phyloP scores from a whole-genome alignment of 805 yeast genomes.

The Nakazawaea ernobii region DNA sequence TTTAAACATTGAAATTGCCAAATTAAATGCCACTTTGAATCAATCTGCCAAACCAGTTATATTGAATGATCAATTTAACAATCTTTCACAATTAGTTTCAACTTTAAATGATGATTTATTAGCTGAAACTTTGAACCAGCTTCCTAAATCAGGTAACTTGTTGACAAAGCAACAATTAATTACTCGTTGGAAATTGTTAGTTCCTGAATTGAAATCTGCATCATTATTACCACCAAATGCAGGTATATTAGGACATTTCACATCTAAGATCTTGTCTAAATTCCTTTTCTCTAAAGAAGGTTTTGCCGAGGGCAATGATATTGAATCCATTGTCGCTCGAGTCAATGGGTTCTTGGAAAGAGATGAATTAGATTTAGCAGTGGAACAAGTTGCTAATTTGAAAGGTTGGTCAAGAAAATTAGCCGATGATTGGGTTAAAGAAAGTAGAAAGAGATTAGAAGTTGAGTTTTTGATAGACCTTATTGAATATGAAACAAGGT shows the following conservation, averaged over 20 bases:
- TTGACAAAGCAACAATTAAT: slow-evolving; percentile 73
- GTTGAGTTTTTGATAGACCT: slow-evolving; percentile 72
- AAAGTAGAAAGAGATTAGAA: slow-evolving; percentile 86
- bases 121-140: slow-evolving; percentile 35
- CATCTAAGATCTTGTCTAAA: slow-evolving; percentile 72
- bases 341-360: slow-evolving; percentile 69
- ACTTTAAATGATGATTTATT: slow-evolving; percentile 30
- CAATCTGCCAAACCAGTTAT: slow-evolving; percentile 32
- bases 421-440: slow-evolving; percentile 87
- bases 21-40: slow-evolving; percentile 34
- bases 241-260: slow-evolving; percentile 86
- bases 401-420: slow-evolving; percentile 91
- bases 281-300: slow-evolving; percentile 77
- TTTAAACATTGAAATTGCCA: slow-evolving; percentile 38
- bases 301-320: slow-evolving; percentile 60
- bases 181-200: slow-evolving; percentile 72
- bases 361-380: slow-evolving; percentile 81
- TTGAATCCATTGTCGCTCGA: slow-evolving; percentile 84
- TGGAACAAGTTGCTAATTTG: slow-evolving; percentile 83
- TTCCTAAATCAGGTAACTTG: slow-evolving; percentile 53
- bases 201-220: slow-evolving; percentile 83
- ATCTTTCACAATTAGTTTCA: slow-evolving; percentile 44
- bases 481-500: slow-evolving; percentile 60
- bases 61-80: slow-evolving; percentile 25
- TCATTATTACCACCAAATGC: slow-evolving; percentile 92